Conservation (phyloP, 768 basidiomycete species). For the Leccinum ochraceum region DNA sequence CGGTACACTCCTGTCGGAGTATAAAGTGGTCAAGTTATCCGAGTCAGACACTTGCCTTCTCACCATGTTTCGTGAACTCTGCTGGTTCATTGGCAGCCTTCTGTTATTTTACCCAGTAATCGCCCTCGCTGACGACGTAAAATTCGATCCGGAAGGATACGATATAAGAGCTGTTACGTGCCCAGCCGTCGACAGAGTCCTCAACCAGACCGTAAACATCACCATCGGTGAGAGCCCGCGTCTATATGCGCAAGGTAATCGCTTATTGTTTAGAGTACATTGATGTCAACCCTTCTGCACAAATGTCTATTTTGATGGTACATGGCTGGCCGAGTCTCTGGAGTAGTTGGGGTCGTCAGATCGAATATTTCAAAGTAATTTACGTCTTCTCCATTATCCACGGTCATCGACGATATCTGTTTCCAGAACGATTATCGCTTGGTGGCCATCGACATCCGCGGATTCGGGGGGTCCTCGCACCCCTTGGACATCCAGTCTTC, state of each 20-base stretch:
- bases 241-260: conserved; percentile 8
- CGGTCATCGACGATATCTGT: not conserved
- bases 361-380: conserved; percentile 60
- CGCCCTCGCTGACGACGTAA: not conserved
- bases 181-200: conserved; percentile 41
- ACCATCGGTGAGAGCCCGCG: conserved; percentile 44
- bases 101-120: not conserved
- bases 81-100: not conserved
- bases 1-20: not conserved
- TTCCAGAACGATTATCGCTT: conserved; percentile 60
- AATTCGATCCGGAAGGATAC: conserved; percentile 43
- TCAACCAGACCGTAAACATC: conserved; percentile 38
- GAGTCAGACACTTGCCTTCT: not conserved
- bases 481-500: conserved; percentile 62
- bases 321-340: conserved; percentile 82
- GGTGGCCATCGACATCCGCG: conserved; percentile 63
- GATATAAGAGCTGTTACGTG: conserved; percentile 39
- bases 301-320: conserved; percentile 60
- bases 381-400: too few relatives aligned
- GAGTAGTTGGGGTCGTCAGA: conserved; percentile 75
- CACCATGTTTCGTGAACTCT: not conserved
- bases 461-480: conserved; percentile 68
- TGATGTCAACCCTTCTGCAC: conserved; percentile 56
- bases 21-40: not conserved
- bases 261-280: conserved; percentile 50